These are phyloP conservation scores for Aspergillus cristatus DNA, from an alignment of 495 filamentous ascomycete genomes.

Conservation along the genomic window DNA sequence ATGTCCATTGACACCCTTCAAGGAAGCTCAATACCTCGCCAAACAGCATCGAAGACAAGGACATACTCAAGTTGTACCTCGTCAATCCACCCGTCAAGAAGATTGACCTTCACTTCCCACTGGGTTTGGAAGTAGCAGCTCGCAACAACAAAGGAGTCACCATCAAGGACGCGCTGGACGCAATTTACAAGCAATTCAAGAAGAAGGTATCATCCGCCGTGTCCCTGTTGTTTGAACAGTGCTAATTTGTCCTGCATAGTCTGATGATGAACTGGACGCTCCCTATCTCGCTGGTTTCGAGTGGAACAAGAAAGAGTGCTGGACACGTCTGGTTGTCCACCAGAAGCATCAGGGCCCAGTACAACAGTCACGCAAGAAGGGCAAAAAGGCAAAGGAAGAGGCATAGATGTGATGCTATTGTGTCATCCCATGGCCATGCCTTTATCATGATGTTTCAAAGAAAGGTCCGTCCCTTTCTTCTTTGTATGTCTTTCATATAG, in stretches of 20 bases:
- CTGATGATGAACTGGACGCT: conserved; percentile 74
- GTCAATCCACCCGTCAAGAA: conserved; percentile 79
- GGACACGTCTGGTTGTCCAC: conserved; percentile 69
- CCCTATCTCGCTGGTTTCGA: conserved; percentile 87
- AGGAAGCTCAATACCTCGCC: conserved; percentile 92
- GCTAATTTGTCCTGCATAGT: conserved; percentile 38
- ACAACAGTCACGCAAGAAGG: conserved; percentile 48
- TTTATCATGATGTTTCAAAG: too few relatives aligned
- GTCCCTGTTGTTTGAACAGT: too few relatives aligned
- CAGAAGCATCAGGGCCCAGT: conserved; percentile 60
- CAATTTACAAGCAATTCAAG: conserved; percentile 88
- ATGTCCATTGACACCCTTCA: neutral
- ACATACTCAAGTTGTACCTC: conserved; percentile 69
- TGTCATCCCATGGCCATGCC: too few relatives aligned
- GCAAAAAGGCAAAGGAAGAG: conserved; percentile 54
- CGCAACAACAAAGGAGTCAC: conserved; percentile 88
- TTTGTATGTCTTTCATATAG: too few relatives aligned
- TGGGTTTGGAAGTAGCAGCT: conserved; percentile 80
- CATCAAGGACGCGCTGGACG: conserved; percentile 88
- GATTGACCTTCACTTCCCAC: conserved; percentile 81
- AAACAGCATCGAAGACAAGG: conserved; percentile 64
- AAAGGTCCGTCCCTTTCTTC: too few relatives aligned
- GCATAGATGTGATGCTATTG: too few relatives aligned
- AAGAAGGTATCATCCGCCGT: conserved; percentile 57
- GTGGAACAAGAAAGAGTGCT: conserved; percentile 85